Percentiles rank a stretch among this genome's conserved stretches.
phyloP scores from a whole-genome alignment of 2,329 filamentous ascomycete species.

The Aaosphaeria pasadenensis region DNA sequence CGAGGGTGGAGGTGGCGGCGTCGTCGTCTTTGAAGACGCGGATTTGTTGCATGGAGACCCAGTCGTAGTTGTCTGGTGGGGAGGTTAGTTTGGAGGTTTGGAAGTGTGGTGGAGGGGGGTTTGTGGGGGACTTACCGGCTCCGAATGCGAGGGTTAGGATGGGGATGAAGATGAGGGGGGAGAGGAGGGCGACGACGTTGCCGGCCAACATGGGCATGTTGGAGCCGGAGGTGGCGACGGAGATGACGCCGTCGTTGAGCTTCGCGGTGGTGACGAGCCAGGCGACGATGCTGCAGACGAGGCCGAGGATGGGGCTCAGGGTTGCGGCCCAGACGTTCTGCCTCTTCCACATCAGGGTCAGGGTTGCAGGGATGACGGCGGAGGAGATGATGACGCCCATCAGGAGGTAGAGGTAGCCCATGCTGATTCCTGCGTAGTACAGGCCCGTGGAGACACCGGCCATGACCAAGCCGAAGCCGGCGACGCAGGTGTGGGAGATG shows the following conservation, averaged over 20 bases:
- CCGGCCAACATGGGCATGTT: conserved; percentile 82
- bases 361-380: conserved; percentile 76
- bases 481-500: conserved; percentile 70
- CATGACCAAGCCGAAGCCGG: conserved; percentile 74
- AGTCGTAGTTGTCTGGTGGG: conserved; percentile 70
- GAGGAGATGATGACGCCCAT: conserved; percentile 90
- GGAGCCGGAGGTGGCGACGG: conserved; percentile 54
- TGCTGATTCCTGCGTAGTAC: conserved; percentile 42
- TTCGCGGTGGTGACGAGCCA: conserved; percentile 36
- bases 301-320: conserved; percentile 64
- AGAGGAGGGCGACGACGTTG: conserved; percentile 77
- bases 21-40: conserved; percentile 76
- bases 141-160: conserved; percentile 68
- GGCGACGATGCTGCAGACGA: conserved; percentile 62
- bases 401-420: conserved; percentile 84
- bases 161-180: conserved; percentile 71
- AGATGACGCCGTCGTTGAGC: conserved; percentile 31
- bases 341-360: conserved; percentile 76
- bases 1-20: conserved; percentile 58
- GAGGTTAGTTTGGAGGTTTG: conserved; percentile 48
- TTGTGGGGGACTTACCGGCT: conserved; percentile 10
- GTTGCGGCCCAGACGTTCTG: conserved; percentile 75
- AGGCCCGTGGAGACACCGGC: conserved; percentile 75
- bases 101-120: conserved; percentile 50
- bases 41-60: conserved; percentile 75